A percentile compares a stretch with the other conserved stretches of the same genome.
Conservation (phyloP, 2,329 filamentous ascomycete species). For the Celoporthe dispersa region DNA sequence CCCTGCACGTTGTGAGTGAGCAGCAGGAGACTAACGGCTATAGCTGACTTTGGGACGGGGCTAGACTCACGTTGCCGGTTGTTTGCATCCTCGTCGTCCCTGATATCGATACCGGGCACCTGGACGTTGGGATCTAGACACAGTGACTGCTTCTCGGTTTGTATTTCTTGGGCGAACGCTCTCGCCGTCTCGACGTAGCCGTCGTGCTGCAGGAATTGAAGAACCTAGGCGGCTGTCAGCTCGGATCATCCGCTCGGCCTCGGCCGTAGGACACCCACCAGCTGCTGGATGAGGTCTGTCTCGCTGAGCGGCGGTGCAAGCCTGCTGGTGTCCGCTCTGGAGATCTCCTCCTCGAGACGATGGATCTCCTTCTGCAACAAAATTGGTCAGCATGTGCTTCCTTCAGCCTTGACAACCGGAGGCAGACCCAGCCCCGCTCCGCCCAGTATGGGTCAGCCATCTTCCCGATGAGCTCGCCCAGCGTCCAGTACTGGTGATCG, state of each 20-base stretch:
- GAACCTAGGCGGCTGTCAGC: slow-evolving; percentile 47
- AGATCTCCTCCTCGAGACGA: slow-evolving; percentile 65
- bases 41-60: background rate
- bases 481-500: background rate
- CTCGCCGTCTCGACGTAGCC: slow-evolving; percentile 93
- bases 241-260: background rate
- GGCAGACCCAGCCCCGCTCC: slow-evolving; percentile 29
- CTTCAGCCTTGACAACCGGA: slow-evolving; percentile 25
- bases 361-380: slow-evolving; percentile 60
- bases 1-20: slow-evolving; percentile 52
- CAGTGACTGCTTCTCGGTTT: slow-evolving; percentile 72
- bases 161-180: slow-evolving; percentile 83
- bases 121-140: slow-evolving; percentile 57
- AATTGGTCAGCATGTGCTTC: slow-evolving; percentile 11
- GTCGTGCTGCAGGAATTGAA: slow-evolving; percentile 92
- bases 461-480: background rate
- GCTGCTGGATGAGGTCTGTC: slow-evolving; percentile 76
- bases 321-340: slow-evolving; percentile 55
- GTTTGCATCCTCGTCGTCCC: slow-evolving; percentile 84
- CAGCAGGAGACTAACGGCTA: background rate
- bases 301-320: slow-evolving; percentile 71
- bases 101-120: slow-evolving; percentile 66
- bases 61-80: slow-evolving; percentile 77
- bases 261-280: slow-evolving; percentile 54
- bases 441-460: slow-evolving; percentile 25